Evolutionary conservation across 129 eudicot genomes (phyloP).

Genomic region (Sambucus nigra): DNA sequence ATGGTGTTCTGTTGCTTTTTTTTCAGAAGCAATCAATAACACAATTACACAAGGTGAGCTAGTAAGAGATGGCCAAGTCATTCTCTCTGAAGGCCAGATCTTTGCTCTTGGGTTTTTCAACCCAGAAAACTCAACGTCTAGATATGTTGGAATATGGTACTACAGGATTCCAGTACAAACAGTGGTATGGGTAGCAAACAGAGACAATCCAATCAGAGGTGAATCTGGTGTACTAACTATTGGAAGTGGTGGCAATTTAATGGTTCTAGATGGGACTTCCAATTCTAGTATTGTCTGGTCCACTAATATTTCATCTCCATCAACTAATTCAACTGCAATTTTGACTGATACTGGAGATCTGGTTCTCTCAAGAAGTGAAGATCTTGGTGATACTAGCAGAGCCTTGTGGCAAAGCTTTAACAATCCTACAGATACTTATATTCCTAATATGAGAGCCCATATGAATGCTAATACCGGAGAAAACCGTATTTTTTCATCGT

Average conservation of each 20-base stretch:
- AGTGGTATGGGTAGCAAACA: slow-evolving; percentile 46
- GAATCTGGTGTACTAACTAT: too few relatives aligned
- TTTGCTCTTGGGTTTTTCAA: slow-evolving; percentile 54
- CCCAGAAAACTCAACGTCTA: slow-evolving; percentile 20
- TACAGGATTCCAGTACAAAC: slow-evolving; percentile 16
- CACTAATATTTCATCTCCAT: slow-evolving; percentile 9
- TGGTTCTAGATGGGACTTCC: slow-evolving; percentile 22
- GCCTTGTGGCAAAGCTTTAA: slow-evolving; percentile 50
- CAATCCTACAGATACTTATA: slow-evolving; percentile 47
- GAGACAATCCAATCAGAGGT: slow-evolving; percentile 29
- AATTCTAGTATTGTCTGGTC: slow-evolving; percentile 28
- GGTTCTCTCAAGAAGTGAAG: slow-evolving; percentile 7
- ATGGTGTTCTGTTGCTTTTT: slow-evolving; percentile 8
- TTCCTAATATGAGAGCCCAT: slow-evolving; percentile 39
- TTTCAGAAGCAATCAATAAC: slow-evolving; percentile 18
- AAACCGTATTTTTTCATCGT: slow-evolving; percentile 28
- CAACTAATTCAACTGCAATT: slow-evolving; percentile 22
- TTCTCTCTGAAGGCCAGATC: slow-evolving; percentile 23
- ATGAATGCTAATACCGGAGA: slow-evolving; percentile 14
- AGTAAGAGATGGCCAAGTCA: slow-evolving; percentile 33
- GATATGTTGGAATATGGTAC: slow-evolving; percentile 51
- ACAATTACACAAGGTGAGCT: slow-evolving; percentile 23
- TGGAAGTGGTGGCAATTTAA: slow-evolving; percentile 27
- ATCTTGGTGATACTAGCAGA: background rate
- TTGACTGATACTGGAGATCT: slow-evolving; percentile 46